These are phyloP conservation scores for Pichia sp. DNA, from an alignment of 1,139 yeast species.

Conservation along the genomic window DNA sequence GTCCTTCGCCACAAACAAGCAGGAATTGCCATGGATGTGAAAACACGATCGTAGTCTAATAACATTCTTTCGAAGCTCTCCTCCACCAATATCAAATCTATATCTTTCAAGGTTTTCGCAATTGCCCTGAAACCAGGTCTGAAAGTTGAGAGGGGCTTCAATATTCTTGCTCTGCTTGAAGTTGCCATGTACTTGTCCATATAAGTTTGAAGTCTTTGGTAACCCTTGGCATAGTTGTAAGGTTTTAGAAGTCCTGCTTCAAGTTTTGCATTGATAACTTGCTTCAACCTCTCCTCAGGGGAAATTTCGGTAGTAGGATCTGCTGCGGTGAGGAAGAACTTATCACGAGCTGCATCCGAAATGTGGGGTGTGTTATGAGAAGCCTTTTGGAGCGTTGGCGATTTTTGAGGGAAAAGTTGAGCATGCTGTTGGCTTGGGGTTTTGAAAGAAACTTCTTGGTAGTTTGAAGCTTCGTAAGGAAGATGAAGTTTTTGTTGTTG, in stretches of 20 bases:
- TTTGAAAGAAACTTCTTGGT: constrained; percentile 1
- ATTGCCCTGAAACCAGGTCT: constrained; percentile 94
- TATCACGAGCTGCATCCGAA: constrained; percentile 82
- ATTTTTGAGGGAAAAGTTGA: neutral
- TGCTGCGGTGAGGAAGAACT: constrained; percentile 92
- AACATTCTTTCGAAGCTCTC: constrained; percentile 93
- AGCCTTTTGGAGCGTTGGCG: constrained; percentile 1
- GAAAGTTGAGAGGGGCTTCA: constrained; percentile 80
- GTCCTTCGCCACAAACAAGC: constrained; percentile 98
- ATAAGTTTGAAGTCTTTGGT: constrained; percentile 81
- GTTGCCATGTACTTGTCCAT: constrained; percentile 93
- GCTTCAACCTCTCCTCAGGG: constrained; percentile 89
- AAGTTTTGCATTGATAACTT: constrained; percentile 91
- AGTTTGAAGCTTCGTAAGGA: neutral
- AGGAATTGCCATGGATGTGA: constrained; percentile 96
- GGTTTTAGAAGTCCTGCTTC: constrained; percentile 94
- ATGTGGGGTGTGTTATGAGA: constrained; percentile 39
- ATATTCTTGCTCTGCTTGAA: constrained; percentile 78
- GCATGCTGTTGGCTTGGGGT: constrained; percentile 8
- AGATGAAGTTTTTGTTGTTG: neutral
- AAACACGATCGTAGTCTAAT: constrained; percentile 89
- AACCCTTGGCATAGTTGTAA: constrained; percentile 90
- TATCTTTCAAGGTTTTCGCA: constrained; percentile 85
- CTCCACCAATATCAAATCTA: constrained; percentile 87
- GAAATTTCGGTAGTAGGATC: constrained; percentile 94